These are phyloP conservation scores for Kitagawia praeruptora DNA, from an alignment of 129 eudicot genomes.

Conservation along the genomic window DNA sequence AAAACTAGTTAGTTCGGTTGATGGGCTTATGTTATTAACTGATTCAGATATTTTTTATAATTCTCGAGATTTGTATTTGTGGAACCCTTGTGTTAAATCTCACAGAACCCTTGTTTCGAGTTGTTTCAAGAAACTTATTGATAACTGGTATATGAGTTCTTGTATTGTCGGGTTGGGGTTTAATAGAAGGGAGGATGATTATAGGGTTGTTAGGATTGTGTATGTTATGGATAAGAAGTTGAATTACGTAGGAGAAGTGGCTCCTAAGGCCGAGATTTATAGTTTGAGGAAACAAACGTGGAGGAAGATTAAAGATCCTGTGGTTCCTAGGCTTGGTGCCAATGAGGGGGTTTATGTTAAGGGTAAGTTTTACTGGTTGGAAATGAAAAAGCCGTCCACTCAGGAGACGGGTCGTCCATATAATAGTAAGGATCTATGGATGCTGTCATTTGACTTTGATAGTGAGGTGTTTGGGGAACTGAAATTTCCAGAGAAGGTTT, in stretches of 20 bases:
- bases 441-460: background rate
- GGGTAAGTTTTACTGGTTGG: background rate
- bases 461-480: background rate
- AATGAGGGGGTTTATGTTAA: background rate
- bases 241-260: background rate
- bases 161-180: background rate
- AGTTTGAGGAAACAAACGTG: background rate
- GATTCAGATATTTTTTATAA: background rate
- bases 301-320: background rate
- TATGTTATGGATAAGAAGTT: background rate
- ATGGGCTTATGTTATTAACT: constrained; percentile 5
- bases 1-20: background rate
- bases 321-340: background rate
- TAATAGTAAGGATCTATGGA: background rate
- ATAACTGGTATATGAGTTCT: background rate
- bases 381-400: background rate
- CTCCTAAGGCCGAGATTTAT: background rate
- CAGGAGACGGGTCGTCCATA: background rate
- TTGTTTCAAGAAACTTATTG: background rate
- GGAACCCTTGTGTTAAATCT: background rate
- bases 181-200: too few relatives aligned
- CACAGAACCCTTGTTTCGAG: background rate
- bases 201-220: constrained; percentile 3
- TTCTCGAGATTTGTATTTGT: background rate
- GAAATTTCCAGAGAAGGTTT: background rate